These are phyloP conservation scores for Uromyces viciae-fabae DNA, from an alignment of 1,284 basidiomycete species.

Conservation along the genomic window DNA sequence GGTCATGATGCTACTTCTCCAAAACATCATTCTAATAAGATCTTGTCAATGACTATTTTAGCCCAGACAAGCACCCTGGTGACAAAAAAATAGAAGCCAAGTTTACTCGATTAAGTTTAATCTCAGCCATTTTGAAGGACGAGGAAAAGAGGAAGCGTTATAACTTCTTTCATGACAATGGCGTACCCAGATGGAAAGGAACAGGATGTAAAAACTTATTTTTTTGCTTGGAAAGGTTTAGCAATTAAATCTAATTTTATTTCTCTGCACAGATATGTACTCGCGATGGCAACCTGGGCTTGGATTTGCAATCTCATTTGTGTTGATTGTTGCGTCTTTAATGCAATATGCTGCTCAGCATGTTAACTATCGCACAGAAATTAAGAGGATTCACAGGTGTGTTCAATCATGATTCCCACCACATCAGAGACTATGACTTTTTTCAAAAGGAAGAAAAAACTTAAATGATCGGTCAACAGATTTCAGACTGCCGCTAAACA, in stretches of 20 bases:
- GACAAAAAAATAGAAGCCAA: constrained; percentile 75
- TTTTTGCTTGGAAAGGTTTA: not conserved
- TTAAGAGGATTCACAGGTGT: constrained; percentile 61
- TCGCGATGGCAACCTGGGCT: constrained; percentile 85
- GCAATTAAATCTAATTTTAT: not conserved
- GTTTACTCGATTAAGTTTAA: constrained; percentile 81
- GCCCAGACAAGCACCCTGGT: constrained; percentile 86
- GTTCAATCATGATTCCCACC: not conserved
- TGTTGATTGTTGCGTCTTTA: constrained; percentile 67
- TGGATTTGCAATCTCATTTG: constrained; percentile 69
- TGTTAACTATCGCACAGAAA: constrained; percentile 71
- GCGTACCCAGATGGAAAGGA: constrained; percentile 79
- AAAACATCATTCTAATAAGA: not conserved
- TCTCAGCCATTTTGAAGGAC: constrained; percentile 73
- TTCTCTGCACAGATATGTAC: constrained; percentile 70
- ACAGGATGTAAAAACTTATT: constrained; percentile 35
- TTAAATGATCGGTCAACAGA: constrained; percentile 32
- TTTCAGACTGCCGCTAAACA: constrained; percentile 52
- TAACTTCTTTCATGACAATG: constrained; percentile 86
- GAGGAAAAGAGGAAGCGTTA: constrained; percentile 69
- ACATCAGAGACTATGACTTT: not conserved
- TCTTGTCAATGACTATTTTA: constrained; percentile 53
- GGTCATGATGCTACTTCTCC: no score
- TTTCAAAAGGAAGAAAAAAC: not conserved
- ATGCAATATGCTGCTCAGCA: constrained; percentile 74